These are phyloP conservation scores for Piper longum DNA, from an alignment of 164 flowering plant genomes.

Conservation along the genomic window DNA sequence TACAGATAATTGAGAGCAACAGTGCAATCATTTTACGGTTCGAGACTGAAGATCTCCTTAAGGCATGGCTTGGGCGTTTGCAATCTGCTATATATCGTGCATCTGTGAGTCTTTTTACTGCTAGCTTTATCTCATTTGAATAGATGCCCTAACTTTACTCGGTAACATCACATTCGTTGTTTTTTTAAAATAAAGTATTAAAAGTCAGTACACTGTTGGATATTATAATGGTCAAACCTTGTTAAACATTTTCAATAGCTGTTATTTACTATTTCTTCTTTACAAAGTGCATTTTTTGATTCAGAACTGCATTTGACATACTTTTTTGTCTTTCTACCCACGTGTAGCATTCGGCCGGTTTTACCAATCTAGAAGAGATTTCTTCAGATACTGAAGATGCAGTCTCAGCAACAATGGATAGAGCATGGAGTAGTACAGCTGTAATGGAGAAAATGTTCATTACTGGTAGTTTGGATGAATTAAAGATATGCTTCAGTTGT, in stretches of 20 bases:
- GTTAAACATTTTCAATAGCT: too few relatives aligned
- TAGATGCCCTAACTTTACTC: background rate
- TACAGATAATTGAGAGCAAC: conserved; percentile 67
- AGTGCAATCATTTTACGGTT: conserved; percentile 58
- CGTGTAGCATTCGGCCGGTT: conserved; percentile 58
- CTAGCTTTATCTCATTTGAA: background rate
- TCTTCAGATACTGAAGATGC: conserved; percentile 56
- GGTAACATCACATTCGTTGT: background rate
- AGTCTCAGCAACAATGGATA: conserved; percentile 21
- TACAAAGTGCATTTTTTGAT: background rate
- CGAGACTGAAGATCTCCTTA: conserved; percentile 59
- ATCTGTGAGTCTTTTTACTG: conserved; percentile 38
- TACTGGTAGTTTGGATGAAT: conserved; percentile 80
- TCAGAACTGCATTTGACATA: background rate
- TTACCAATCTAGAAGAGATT: conserved; percentile 53
- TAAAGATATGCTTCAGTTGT: conserved; percentile 62
- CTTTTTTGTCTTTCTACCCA: background rate
- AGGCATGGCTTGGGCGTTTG: conserved; percentile 60
- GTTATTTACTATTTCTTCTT: background rate
- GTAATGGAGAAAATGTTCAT: conserved; percentile 48
- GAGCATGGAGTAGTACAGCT: conserved; percentile 15
- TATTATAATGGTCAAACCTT: too few relatives aligned
- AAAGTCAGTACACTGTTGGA: too few relatives aligned
- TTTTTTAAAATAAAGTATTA: too few relatives aligned
- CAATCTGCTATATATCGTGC: conserved; percentile 86